These are phyloP conservation scores for Musa acuminata DNA, from an alignment of 176 grass and related monocot species.

Conservation along the genomic window DNA sequence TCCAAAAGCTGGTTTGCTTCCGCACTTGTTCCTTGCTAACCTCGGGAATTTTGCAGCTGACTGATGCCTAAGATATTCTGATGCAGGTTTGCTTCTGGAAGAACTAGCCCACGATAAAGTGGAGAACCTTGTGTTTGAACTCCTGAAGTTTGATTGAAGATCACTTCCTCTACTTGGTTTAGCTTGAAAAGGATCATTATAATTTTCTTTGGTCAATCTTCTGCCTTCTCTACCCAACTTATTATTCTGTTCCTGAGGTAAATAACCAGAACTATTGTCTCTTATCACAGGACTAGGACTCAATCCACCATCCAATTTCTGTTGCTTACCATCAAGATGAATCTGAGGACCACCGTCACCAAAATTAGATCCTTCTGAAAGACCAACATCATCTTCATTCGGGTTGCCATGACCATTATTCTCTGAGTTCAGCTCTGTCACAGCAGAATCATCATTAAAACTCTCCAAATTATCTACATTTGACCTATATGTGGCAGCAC, in stretches of 20 bases:
- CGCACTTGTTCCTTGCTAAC: constrained; percentile 52
- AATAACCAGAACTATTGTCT: constrained; percentile 1
- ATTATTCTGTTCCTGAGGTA: constrained; percentile 23
- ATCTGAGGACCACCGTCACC: constrained; percentile 37
- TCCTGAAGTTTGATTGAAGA: constrained; percentile 27
- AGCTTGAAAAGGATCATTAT: constrained; percentile 40
- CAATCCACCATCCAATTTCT: constrained; percentile 24
- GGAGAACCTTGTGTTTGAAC: constrained; percentile 25
- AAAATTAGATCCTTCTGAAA: constrained; percentile 33
- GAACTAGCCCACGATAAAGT: constrained; percentile 29
- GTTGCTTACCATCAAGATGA: constrained; percentile 36
- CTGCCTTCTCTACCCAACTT: constrained; percentile 36
- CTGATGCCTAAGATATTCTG: constrained; percentile 47
- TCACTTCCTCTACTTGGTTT: constrained; percentile 36
- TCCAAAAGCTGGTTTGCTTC: constrained; percentile 32
- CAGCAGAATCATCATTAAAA: constrained; percentile 26
- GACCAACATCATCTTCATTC: constrained; percentile 37
- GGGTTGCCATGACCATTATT: constrained; percentile 19
- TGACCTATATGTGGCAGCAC: not conserved
- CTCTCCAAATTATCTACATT: constrained; percentile 33
- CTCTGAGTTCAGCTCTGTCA: constrained; percentile 30
- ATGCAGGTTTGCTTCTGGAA: constrained; percentile 35
- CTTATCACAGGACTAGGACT: constrained; percentile 12
- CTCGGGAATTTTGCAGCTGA: constrained; percentile 31
- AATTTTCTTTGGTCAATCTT: constrained; percentile 29